A percentile compares a stretch with the other conserved stretches of the same genome.
Evolutionary conservation across 805 yeast species (phyloP).

Genomic region (Ogataea henricii): DNA sequence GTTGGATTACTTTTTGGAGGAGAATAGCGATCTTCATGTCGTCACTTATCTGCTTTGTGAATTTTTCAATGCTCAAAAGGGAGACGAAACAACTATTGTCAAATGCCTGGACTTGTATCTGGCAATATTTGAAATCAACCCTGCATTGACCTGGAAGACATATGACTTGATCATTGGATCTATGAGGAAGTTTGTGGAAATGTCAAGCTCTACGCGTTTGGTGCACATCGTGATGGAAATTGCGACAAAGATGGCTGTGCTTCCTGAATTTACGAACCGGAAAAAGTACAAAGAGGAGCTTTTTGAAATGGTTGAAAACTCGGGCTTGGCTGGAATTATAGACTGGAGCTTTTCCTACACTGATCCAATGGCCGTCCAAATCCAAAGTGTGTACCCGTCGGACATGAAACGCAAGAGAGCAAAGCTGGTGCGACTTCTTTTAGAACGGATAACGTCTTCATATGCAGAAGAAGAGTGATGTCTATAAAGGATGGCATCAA

Average conservation of each 20-base stretch:
- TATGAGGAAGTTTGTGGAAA: conserved; percentile 26
- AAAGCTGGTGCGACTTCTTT: conserved; percentile 12
- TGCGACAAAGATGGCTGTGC: conserved; percentile 30
- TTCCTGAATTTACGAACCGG: conserved; percentile 33
- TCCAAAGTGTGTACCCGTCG: not conserved
- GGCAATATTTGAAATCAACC: conserved; percentile 13
- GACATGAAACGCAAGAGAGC: conserved; percentile 11
- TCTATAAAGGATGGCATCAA: not conserved
- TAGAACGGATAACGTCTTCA: conserved; percentile 22
- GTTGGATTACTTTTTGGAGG: conserved; percentile 9
- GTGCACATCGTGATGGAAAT: conserved; percentile 28
- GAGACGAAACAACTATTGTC: conserved; percentile 26
- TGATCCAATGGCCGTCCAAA: conserved; percentile 18
- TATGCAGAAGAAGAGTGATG: conserved; percentile 25
- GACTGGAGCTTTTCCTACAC: conserved; percentile 17
- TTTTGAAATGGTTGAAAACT: conserved; percentile 23
- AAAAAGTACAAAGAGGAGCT: conserved; percentile 25
- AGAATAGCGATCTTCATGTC: conserved; percentile 17
- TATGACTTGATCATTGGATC: conserved; percentile 21
- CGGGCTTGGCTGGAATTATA: conserved; percentile 26
- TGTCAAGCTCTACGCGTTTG: conserved; percentile 26
- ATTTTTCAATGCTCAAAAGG: conserved; percentile 25
- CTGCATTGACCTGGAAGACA: conserved; percentile 22
- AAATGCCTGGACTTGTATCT: conserved; percentile 28
- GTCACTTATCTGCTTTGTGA: conserved; percentile 17